Evolutionary conservation across 768 basidiomycete genomes (phyloP).

Genomic region (Lentinula detonsa): DNA sequence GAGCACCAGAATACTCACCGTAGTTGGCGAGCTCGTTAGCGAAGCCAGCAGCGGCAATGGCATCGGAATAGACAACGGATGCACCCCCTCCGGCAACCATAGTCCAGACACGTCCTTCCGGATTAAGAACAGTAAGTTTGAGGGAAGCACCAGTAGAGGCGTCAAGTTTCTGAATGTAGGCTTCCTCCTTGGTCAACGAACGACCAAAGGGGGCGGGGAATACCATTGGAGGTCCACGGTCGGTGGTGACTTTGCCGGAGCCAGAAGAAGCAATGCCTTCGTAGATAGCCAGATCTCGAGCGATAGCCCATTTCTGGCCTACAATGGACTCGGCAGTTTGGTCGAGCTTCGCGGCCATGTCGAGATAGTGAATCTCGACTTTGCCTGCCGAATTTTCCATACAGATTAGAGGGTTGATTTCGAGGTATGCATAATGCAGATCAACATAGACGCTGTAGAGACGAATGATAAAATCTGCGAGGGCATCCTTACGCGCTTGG

Average conservation of each 20-base stretch:
- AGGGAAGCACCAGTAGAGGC: conserved; percentile 96
- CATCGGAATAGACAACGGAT: conserved; percentile 64
- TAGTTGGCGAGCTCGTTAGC: conserved; percentile 99
- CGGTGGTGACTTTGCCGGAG: conserved; percentile 59
- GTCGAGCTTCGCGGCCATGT: conserved; percentile 99
- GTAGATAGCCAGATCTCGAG: conserved; percentile 77
- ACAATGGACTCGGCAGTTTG: conserved; percentile 98
- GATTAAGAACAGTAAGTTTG: conserved; percentile 94
- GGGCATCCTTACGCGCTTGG: conserved; percentile 78
- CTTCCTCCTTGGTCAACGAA: conserved; percentile 96
- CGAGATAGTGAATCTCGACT: conserved; percentile 88
- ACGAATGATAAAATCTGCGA: conserved; percentile 91
- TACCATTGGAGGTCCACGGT: conserved; percentile 96
- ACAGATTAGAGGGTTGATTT: conserved; percentile 97
- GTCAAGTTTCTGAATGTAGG: conserved; percentile 98
- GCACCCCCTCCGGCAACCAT: conserved; percentile 99
- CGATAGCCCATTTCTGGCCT: conserved; percentile 98
- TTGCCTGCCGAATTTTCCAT: conserved; percentile 41
- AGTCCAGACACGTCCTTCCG: conserved; percentile 96
- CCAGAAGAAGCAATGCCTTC: conserved; percentile 39
- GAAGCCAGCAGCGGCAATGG: conserved; percentile 68
- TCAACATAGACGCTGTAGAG: conserved; percentile 98
- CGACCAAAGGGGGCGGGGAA: conserved; percentile 96
- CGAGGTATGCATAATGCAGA: conserved; percentile 98
- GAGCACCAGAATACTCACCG: conserved; percentile 98